phyloP scores from a whole-genome alignment of 257 asterid species.

The Anisodus acutangulus region DNA sequence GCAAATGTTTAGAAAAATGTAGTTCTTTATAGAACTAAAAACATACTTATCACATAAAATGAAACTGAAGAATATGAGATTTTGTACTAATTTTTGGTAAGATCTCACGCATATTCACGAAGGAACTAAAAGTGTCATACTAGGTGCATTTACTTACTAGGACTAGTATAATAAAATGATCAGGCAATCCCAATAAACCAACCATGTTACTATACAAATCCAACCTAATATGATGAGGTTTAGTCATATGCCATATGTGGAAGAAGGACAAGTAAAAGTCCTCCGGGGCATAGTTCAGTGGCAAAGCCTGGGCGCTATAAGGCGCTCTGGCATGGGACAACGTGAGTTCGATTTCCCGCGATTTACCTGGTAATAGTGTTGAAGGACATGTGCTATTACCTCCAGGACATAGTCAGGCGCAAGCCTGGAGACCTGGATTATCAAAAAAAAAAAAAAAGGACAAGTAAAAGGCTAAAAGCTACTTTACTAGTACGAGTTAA shows the following conservation, averaged over 20 bases:
- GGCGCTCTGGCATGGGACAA: no score
- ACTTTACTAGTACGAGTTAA: no score
- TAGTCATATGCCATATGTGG: conserved; percentile 32
- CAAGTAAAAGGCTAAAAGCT: no score
- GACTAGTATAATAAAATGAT: not conserved
- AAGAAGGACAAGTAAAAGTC: not conserved
- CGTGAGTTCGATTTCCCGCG: no score
- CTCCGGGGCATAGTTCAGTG: no score
- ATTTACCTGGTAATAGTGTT: no score
- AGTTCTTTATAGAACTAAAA: not conserved
- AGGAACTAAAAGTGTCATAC: conserved; percentile 22
- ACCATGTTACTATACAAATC: conserved; percentile 45
- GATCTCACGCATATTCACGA: conserved; percentile 37
- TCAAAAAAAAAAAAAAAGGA: no score
- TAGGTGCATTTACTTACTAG: conserved; percentile 27
- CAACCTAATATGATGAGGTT: conserved; percentile 17
- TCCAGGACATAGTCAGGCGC: no score
- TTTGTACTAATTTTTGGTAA: not conserved
- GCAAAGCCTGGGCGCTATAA: no score
- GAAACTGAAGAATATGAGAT: not conserved
- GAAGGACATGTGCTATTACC: no score
- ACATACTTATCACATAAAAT: no score
- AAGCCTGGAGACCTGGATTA: no score
- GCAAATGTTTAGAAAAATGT: not conserved
- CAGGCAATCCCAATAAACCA: conserved; percentile 48